These are phyloP conservation scores for Firmiana major DNA, from an alignment of 345 rosid genomes.

Conservation along the genomic window DNA sequence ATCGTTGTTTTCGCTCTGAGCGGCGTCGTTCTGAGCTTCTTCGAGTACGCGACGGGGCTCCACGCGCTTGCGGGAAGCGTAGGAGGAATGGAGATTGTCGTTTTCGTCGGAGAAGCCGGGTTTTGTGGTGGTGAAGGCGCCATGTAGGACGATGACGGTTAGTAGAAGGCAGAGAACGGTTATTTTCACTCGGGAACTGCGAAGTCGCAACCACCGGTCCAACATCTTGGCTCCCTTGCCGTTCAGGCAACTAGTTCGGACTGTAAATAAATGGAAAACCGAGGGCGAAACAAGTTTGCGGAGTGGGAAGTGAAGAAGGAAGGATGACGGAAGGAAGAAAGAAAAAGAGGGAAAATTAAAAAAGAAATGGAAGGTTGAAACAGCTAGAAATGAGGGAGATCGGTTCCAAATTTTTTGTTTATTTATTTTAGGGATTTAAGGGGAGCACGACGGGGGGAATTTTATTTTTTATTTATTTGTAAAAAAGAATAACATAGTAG, in stretches of 20 bases:
- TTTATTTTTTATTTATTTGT: too few species aligned
- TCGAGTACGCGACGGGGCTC: conserved; percentile 70
- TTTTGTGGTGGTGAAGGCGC: conserved; percentile 80
- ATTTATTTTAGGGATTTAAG: too few species aligned
- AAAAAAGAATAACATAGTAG: too few species aligned
- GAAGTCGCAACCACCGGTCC: conserved; percentile 37
- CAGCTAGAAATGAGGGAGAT: too few species aligned
- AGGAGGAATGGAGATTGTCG: conserved; percentile 51
- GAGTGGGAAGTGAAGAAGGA: background rate
- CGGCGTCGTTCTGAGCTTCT: conserved; percentile 49
- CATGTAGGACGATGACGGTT: conserved; percentile 83
- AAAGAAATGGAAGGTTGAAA: background rate
- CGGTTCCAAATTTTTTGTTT: too few species aligned
- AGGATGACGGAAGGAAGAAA: background rate
- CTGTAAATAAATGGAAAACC: background rate
- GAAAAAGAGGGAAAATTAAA: background rate
- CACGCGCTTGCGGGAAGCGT: conserved; percentile 51
- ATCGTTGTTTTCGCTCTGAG: conserved; percentile 2
- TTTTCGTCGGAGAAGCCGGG: conserved; percentile 89
- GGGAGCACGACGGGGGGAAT: too few species aligned
- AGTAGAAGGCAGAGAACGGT: conserved; percentile 49
- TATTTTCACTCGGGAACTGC: conserved; percentile 49
- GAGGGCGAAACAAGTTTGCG: background rate
- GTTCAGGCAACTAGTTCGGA: background rate
- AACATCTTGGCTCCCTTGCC: conserved; percentile 25